A percentile compares a stretch with the other conserved stretches of the same genome.
Conservation (phyloP, 495 filamentous ascomycete species). For the Hypoxylon cercidicola region DNA sequence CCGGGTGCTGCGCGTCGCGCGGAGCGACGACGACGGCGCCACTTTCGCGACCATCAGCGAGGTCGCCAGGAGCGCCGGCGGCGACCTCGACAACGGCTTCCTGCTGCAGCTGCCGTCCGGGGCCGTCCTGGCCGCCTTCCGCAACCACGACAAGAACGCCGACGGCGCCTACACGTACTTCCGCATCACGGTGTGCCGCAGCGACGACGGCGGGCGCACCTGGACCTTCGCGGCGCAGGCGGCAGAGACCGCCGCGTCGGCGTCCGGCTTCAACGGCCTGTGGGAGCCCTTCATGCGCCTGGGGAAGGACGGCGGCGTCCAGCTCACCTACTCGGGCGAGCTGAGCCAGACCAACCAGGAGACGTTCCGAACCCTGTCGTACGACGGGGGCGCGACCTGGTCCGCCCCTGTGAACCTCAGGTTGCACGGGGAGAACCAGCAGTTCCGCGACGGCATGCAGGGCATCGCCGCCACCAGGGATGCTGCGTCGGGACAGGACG, state of each 20-base stretch:
- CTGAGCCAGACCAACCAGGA: constrained; percentile 66
- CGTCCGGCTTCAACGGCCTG: constrained; percentile 56
- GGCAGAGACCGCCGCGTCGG: constrained; percentile 46
- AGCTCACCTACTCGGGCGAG: constrained; percentile 69
- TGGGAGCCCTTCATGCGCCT: constrained; percentile 72
- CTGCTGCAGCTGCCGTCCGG: constrained; percentile 61
- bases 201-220: constrained; percentile 59
- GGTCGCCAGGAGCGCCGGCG: constrained; percentile 47
- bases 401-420: constrained; percentile 39
- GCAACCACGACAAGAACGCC: constrained; percentile 64
- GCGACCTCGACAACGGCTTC: constrained; percentile 70
- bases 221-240: constrained; percentile 65
- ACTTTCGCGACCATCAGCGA: constrained; percentile 50
- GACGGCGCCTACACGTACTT: constrained; percentile 56
- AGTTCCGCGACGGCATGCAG: constrained; percentile 55
- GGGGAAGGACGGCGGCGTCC: constrained; percentile 59
- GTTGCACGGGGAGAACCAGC: constrained; percentile 54
- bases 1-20: constrained; percentile 48
- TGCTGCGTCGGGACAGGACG: constrained; percentile 46
- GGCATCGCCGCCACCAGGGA: constrained; percentile 66
- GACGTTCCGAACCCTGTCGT: constrained; percentile 64
- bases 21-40: constrained; percentile 54
- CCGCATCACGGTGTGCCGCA: constrained; percentile 69
- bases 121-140: constrained; percentile 65
- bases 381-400: constrained; percentile 64